Percentiles rank a stretch among this genome's conserved stretches.
Conservation (phyloP, 768 basidiomycete genomes). For the Boletus vermiculosoides region DNA sequence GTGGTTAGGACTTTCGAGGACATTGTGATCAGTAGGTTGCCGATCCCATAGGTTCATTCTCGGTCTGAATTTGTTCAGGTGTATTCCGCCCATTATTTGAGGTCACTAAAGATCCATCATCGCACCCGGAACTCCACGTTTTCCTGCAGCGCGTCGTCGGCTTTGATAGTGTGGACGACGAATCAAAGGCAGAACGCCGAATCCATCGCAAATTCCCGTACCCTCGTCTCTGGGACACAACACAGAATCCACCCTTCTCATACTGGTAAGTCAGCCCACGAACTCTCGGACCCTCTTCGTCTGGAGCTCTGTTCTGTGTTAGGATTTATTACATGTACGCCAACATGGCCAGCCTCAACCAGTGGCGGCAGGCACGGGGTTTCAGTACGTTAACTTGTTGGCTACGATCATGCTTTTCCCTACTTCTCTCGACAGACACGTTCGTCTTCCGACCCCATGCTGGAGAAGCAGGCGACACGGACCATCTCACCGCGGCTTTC, state of each 20-base stretch:
- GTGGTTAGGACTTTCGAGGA: constrained; percentile 86
- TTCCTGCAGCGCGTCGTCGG: constrained; percentile 95
- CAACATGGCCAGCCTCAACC: constrained; percentile 92
- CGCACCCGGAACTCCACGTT: constrained; percentile 91
- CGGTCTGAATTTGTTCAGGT: constrained; percentile 47
- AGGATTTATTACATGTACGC: constrained; percentile 99
- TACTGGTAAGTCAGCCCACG: constrained; percentile 67
- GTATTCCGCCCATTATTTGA: constrained; percentile 93
- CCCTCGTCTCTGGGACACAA: constrained; percentile 84
- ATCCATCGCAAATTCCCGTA: constrained; percentile 94
- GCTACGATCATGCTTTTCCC: constrained; percentile 1
- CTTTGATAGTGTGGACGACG: constrained; percentile 99
- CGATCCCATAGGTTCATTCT: background rate
- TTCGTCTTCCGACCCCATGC: constrained; percentile 96
- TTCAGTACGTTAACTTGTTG: constrained; percentile 69
- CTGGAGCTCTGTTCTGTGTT: constrained; percentile 2
- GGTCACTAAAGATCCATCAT: constrained; percentile 86
- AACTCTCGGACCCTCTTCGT: background rate
- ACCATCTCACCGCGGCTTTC: constrained; percentile 95
- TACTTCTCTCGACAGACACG: constrained; percentile 60
- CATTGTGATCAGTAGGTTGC: constrained; percentile 75
- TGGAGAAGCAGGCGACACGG: constrained; percentile 97
- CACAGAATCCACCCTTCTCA: constrained; percentile 89
- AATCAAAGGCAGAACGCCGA: constrained; percentile 89
- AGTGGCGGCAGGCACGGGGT: constrained; percentile 82